Conservation (phyloP, 345 rosid species). For the Excoecaria agallocha region DNA sequence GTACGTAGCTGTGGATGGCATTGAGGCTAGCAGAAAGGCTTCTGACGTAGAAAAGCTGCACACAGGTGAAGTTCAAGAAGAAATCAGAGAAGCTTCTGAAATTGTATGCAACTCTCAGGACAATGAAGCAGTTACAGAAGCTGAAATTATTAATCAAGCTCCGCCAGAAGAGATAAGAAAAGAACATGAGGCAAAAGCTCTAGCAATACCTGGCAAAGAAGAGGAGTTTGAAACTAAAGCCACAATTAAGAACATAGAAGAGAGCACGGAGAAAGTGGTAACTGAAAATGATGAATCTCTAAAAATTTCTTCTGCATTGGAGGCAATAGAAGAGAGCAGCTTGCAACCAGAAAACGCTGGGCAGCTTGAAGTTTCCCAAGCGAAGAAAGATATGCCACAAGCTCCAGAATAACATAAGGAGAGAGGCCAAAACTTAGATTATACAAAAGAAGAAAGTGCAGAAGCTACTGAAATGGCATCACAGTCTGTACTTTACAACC, state of each 20-base stretch:
- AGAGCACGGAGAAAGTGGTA: background rate
- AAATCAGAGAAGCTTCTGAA: constrained; percentile 21
- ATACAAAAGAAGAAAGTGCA: background rate
- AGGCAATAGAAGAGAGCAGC: constrained; percentile 20
- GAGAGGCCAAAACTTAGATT: background rate
- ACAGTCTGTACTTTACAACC: background rate
- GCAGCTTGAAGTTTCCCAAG: background rate
- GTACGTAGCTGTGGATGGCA: constrained; percentile 2
- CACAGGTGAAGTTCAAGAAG: constrained; percentile 17
- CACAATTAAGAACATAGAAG: constrained; percentile 5
- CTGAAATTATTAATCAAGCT: constrained; percentile 2
- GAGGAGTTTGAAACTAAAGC: too few species aligned
- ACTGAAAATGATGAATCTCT: background rate
- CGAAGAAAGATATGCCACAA: background rate
- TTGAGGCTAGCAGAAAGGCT: constrained; percentile 11
- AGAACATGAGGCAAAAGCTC: constrained; percentile 6
- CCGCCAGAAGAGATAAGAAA: constrained; percentile 6
- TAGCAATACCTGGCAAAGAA: too few species aligned
- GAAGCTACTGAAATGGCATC: background rate
- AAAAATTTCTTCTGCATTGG: constrained; percentile 4
- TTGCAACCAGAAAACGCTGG: background rate
- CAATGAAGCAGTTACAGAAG: constrained; percentile 23
- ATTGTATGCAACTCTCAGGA: constrained; percentile 5
- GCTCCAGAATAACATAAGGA: constrained; percentile 2
- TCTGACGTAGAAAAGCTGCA: constrained; percentile 13